Evolutionary conservation across 2,329 filamentous ascomycete genomes (phyloP), one percentile per base, ranked within the genome.

Genomic region (Cordyceps tenuipes): DNA sequence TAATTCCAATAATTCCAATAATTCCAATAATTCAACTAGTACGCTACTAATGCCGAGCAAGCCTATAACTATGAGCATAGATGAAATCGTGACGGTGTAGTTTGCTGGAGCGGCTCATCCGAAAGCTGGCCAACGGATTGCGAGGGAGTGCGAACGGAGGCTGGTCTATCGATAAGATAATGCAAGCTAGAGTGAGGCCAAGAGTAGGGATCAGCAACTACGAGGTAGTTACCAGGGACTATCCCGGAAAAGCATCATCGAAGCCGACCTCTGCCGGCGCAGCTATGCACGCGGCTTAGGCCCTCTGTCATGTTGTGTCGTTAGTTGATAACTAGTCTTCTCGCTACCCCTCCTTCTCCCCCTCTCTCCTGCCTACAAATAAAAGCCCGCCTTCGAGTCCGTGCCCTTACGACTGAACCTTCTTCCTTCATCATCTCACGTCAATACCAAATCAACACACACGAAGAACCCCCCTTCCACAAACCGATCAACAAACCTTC

Each of bases 21-120:
- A n/a, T n/a, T n/a, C n/a, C n/a, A n/a, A n/a, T n/a, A n/a, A 59
- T 53, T 53, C 47, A 51, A 59, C 57, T 66, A 66, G 64, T 66
- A 60, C 64, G 63, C 67, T 68, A 66, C 62, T 61, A 63, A 65
- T 15, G 39, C 39, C 39, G 4, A 43, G 13, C 10, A 3, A 10
- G 1, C 34, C 3, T 13, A 36, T 12, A 36, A 34, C 8, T 9
- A 34, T 13, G 12, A 36, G 12, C 9, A 13, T 36, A 36, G 34
- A 36, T 10, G 34, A 19, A n/a, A 17, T 23, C 23, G 48, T 50
- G 48, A 26, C 48, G 48, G 50, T 52, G 50, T 19, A 41, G 34
- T 52, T n/a, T 34, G 47, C 26, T 15, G 47, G 34, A 36, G 12
- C 34, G 12, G 34, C 34, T 10, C 34, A 36, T 36, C 34, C 12